A percentile compares a stretch with the other conserved stretches of the same genome.
Evolutionary conservation across 257 asterid genomes (phyloP).

Genomic region (Paulownia fortunei): DNA sequence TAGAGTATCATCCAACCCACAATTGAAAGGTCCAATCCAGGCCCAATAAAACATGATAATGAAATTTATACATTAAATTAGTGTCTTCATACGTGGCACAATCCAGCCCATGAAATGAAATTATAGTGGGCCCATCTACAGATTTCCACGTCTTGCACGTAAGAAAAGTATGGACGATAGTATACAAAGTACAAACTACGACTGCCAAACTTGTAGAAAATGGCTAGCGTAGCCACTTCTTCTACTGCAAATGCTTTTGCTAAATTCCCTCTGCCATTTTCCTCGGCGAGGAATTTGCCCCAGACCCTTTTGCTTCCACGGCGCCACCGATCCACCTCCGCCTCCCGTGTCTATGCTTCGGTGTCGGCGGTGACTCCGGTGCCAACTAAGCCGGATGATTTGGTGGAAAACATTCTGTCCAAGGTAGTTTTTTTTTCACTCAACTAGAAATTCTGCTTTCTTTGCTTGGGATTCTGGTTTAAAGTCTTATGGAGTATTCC

Average conservation of each 20-base stretch:
- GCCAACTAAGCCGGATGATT: constrained; percentile 56
- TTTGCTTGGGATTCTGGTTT: background rate
- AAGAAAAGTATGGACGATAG: background rate
- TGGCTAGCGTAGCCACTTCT: constrained; percentile 35
- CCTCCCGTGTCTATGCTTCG: constrained; percentile 49
- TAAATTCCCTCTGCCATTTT: constrained; percentile 32
- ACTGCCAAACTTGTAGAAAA: background rate
- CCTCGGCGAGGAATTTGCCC: constrained; percentile 25
- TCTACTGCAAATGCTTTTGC: constrained; percentile 46
- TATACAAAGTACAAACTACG: background rate
- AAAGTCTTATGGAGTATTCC: background rate
- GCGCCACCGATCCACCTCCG: constrained; percentile 22
- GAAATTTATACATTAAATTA: background rate
- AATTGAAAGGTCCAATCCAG: background rate
- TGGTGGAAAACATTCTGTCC: constrained; percentile 63
- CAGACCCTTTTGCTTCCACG: constrained; percentile 25
- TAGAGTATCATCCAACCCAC: background rate
- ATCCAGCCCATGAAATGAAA: constrained; percentile 19
- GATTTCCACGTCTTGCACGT: background rate
- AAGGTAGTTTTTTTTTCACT: constrained; percentile 47
- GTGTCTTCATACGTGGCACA: constrained; percentile 39
- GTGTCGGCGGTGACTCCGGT: constrained; percentile 48
- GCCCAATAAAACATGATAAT: constrained; percentile 15
- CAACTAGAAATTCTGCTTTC: background rate
- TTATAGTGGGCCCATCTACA: background rate